These are phyloP conservation scores for Endoconidiophora polonica DNA, from an alignment of 2,329 filamentous ascomycete genomes.

Conservation along the genomic window DNA sequence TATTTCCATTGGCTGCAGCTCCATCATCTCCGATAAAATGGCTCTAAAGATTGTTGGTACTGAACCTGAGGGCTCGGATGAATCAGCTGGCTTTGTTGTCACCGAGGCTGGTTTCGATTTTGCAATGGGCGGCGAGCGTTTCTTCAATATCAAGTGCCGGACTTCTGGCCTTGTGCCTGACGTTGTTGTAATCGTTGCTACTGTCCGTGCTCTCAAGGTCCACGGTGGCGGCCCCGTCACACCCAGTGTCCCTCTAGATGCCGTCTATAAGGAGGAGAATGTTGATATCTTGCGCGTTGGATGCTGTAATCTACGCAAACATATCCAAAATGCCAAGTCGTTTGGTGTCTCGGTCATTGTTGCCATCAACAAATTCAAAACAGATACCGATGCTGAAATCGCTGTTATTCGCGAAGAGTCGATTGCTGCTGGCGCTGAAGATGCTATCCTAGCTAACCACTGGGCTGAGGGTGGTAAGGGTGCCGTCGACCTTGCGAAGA, in stretches of 20 bases:
- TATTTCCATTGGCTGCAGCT: conserved; percentile 94
- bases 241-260: conserved; percentile 66
- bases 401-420: conserved; percentile 80
- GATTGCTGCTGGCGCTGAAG: conserved; percentile 78
- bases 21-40: conserved; percentile 85
- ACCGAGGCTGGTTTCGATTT: conserved; percentile 98
- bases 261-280: conserved; percentile 87
- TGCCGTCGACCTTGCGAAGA: conserved; percentile 74
- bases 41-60: conserved; percentile 92
- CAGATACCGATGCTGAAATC: conserved; percentile 85
- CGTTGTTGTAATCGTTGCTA: conserved; percentile 87
- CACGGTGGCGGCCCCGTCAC: conserved; percentile 89
- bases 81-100: conserved; percentile 72
- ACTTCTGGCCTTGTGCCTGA: conserved; percentile 85
- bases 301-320: conserved; percentile 88
- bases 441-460: conserved; percentile 87
- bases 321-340: conserved; percentile 74
- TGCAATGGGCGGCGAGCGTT: conserved; percentile 97
- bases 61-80: conserved; percentile 74
- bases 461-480: conserved; percentile 92
- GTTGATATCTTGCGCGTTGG: conserved; percentile 77
- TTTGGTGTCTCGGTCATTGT: conserved; percentile 93
- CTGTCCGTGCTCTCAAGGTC: conserved; percentile 87
- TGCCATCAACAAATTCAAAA: conserved; percentile 91
- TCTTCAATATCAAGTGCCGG: conserved; percentile 99